These are phyloP conservation scores for Boletus smithii DNA, from an alignment of 1,284 basidiomycete genomes.

Conservation along the genomic window DNA sequence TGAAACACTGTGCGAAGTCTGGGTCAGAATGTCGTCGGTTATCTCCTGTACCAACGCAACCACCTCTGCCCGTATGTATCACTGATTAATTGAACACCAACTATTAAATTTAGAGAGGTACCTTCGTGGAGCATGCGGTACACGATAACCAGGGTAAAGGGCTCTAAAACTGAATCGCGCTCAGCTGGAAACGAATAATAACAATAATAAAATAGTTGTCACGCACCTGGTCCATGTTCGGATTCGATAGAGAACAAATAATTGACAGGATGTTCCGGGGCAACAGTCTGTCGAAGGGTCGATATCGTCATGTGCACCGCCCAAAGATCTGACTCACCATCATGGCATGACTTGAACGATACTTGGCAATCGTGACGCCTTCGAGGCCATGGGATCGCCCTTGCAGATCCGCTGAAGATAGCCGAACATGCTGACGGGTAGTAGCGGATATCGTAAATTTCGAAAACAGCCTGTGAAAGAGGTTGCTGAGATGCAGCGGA, in stretches of 20 bases:
- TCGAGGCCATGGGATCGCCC: slow-evolving; percentile 41
- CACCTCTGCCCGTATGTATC: slow-evolving; percentile 52
- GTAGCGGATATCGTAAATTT: slow-evolving; percentile 77
- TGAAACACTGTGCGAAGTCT: slow-evolving; percentile 30
- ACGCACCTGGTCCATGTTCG: slow-evolving; percentile 52
- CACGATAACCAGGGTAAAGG: slow-evolving; percentile 57
- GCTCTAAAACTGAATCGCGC: slow-evolving; percentile 49
- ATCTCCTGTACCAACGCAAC: slow-evolving; percentile 54
- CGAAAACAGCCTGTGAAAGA: slow-evolving; percentile 60
- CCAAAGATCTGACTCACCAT: slow-evolving; percentile 35
- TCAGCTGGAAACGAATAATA: slow-evolving; percentile 8
- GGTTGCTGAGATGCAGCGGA: slow-evolving; percentile 2
- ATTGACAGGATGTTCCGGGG: slow-evolving; percentile 63
- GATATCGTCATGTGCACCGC: background rate
- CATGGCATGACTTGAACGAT: slow-evolving; percentile 40
- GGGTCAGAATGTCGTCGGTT: slow-evolving; percentile 42
- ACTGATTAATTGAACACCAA: slow-evolving; percentile 2
- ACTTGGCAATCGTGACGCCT: slow-evolving; percentile 50
- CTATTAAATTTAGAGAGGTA: slow-evolving; percentile 28
- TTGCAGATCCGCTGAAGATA: slow-evolving; percentile 55
- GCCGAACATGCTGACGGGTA: slow-evolving; percentile 66
- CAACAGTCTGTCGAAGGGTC: slow-evolving; percentile 52
- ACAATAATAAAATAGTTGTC: background rate
- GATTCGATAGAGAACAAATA: slow-evolving; percentile 73
- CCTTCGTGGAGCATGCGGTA: slow-evolving; percentile 78